phyloP scores from a whole-genome alignment of 2,329 filamentous ascomycete species.

The Trichoderma aggressivum region DNA sequence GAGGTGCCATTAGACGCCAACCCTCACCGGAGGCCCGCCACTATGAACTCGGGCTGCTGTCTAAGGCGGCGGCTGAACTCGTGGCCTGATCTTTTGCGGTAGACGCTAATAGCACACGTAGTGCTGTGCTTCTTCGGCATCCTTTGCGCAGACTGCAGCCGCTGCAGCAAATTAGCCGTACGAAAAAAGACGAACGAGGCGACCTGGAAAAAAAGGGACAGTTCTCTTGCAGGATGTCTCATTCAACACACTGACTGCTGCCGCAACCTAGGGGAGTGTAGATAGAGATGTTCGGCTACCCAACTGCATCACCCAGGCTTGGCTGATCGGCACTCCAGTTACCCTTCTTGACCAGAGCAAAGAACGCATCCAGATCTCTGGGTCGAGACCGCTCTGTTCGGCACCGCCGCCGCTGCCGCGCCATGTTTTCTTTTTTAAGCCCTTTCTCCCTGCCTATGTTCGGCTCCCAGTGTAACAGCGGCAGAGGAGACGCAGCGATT shows the following conservation, averaged over 20 bases:
- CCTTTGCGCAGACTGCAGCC: not conserved
- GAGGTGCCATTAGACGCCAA: not conserved
- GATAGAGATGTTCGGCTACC: not conserved
- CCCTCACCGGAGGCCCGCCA: not conserved
- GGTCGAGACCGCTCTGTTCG: conserved; percentile 19
- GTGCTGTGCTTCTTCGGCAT: not conserved
- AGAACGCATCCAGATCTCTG: conserved; percentile 11
- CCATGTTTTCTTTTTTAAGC: conserved; percentile 7
- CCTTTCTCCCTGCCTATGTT: conserved; percentile 9
- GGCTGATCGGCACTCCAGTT: conserved; percentile 11
- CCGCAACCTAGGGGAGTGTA: not conserved
- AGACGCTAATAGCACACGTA: not conserved
- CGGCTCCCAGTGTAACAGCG: conserved; percentile 10
- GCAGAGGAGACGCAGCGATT: conserved; percentile 15
- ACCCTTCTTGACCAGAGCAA: conserved; percentile 10
- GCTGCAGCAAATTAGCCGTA: not conserved
- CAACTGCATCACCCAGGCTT: not conserved
- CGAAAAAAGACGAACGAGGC: not conserved
- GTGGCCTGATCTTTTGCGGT: not conserved
- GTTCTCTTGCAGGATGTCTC: not conserved
- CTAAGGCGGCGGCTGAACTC: not conserved
- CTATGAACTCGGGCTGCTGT: not conserved
- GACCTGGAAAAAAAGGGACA: not conserved
- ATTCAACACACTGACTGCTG: not conserved
- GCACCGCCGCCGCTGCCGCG: conserved; percentile 17